phyloP scores from a whole-genome alignment of 805 yeast genomes.

The Candida stauntonica region DNA sequence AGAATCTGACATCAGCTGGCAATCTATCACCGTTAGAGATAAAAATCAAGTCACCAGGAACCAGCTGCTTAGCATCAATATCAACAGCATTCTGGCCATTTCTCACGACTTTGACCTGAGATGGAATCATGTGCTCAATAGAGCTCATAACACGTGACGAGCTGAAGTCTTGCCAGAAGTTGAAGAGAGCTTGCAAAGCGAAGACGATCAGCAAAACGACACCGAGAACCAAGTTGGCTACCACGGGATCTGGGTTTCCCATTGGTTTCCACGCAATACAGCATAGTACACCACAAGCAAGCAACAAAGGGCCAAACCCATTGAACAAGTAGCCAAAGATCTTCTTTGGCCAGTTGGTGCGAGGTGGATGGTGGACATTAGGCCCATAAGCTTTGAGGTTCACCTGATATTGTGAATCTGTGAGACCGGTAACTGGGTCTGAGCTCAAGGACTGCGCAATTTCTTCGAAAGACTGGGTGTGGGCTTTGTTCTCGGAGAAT shows the following conservation, averaged over 20 bases:
- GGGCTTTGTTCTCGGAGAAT: conserved; percentile 31
- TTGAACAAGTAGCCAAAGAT: conserved; percentile 40
- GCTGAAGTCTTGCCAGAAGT: conserved; percentile 44
- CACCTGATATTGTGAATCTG: conserved; percentile 6
- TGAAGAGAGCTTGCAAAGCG: conserved; percentile 39
- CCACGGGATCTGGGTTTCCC: conserved; percentile 40
- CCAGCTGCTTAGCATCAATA: conserved; percentile 33
- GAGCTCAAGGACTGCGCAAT: conserved; percentile 27
- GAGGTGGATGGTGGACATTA: conserved; percentile 37
- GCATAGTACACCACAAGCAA: conserved; percentile 39
- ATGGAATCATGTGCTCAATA: conserved; percentile 40
- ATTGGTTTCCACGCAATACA: conserved; percentile 44
- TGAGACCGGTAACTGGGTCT: conserved; percentile 26
- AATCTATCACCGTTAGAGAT: conserved; percentile 37
- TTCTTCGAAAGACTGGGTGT: conserved; percentile 25
- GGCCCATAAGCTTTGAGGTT: conserved; percentile 28
- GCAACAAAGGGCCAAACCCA: conserved; percentile 42
- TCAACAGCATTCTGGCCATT: conserved; percentile 29
- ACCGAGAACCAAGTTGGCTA: conserved; percentile 41
- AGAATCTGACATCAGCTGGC: conserved; percentile 45
- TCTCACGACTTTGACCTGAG: conserved; percentile 34
- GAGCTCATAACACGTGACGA: conserved; percentile 45
- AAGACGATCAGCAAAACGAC: conserved; percentile 38
- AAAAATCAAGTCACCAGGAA: conserved; percentile 42
- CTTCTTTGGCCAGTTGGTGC: conserved; percentile 30